A percentile compares a stretch with the other conserved stretches of the same genome.
These are phyloP conservation scores for Myxozyma neglecta DNA, from an alignment of 805 yeast genomes.

Conservation along the genomic window DNA sequence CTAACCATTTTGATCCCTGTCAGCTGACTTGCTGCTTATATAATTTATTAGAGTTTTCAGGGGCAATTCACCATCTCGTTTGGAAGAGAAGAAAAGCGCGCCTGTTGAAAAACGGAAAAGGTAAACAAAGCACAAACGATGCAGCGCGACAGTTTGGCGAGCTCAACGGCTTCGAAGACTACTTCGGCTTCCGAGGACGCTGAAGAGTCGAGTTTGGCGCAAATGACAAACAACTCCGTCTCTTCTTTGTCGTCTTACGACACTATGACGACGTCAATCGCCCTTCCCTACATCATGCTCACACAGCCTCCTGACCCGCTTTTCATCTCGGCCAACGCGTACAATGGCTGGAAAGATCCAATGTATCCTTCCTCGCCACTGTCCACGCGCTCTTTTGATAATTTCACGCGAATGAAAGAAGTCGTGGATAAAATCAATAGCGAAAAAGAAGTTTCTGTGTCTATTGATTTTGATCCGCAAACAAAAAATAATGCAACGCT, in stretches of 20 bases:
- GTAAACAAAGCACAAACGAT: no score
- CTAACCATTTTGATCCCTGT: no score
- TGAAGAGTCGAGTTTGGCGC: no score
- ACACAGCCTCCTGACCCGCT: slow-evolving; percentile 29
- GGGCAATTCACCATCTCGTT: no score
- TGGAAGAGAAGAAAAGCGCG: no score
- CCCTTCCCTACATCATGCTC: slow-evolving; percentile 30
- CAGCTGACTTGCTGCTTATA: no score
- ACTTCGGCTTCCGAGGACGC: no score
- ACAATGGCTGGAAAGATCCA: slow-evolving; percentile 31
- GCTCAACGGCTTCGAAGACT: no score
- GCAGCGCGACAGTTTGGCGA: no score
- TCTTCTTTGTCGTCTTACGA: slow-evolving; percentile 10
- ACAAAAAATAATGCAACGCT: slow-evolving; percentile 10
- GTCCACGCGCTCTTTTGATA: slow-evolving; percentile 16
- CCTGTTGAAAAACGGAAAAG: no score
- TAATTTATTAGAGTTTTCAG: no score
- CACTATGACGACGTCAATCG: slow-evolving; percentile 24
- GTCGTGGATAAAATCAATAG: slow-evolving; percentile 10
- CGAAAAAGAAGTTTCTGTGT: slow-evolving; percentile 3
- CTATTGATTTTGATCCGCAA: slow-evolving; percentile 12
- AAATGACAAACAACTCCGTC: background rate
- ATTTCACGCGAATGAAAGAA: slow-evolving; percentile 11
- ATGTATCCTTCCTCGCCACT: background rate
- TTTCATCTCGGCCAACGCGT: slow-evolving; percentile 23